Conservation (phyloP, 2,329 filamentous ascomycete genomes). For the Botrytis porri region DNA sequence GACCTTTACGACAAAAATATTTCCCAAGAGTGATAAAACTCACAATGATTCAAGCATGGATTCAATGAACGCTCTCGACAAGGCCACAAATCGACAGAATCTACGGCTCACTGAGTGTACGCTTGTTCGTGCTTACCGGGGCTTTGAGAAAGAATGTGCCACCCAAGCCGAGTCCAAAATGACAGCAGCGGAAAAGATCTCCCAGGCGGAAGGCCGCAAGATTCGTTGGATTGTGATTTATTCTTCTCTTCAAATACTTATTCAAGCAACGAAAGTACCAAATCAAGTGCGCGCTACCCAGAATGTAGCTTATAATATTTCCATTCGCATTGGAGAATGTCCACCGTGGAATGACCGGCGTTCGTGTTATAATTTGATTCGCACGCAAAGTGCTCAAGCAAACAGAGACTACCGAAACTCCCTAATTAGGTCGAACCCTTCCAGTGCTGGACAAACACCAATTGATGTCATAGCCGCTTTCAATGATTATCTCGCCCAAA, state of each 20-base stretch:
- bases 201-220: slow-evolving; percentile 67
- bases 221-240: slow-evolving; percentile 78
- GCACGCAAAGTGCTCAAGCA: slow-evolving; percentile 28
- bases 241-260: slow-evolving; percentile 68
- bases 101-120: slow-evolving; percentile 40
- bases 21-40: slow-evolving; percentile 39
- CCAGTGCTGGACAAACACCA: slow-evolving; percentile 4
- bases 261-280: slow-evolving; percentile 59
- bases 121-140: slow-evolving; percentile 65
- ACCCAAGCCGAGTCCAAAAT: slow-evolving; percentile 47
- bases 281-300: slow-evolving; percentile 57
- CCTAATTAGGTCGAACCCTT: not conserved
- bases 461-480: slow-evolving; percentile 51
- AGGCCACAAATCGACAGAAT: slow-evolving; percentile 47
- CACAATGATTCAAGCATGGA: slow-evolving; percentile 49
- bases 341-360: slow-evolving; percentile 33
- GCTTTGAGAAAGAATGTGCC: slow-evolving; percentile 63
- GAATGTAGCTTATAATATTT: slow-evolving; percentile 53
- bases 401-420: slow-evolving; percentile 22
- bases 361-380: slow-evolving; percentile 25
- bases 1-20: slow-evolving; percentile 33
- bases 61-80: slow-evolving; percentile 50
- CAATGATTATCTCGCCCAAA: slow-evolving; percentile 48
- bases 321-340: slow-evolving; percentile 29
- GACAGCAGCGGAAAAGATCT: slow-evolving; percentile 56